Evolutionary conservation across 352 stramenopile genomes (phyloP).

Genomic region (Pythium sp.): DNA sequence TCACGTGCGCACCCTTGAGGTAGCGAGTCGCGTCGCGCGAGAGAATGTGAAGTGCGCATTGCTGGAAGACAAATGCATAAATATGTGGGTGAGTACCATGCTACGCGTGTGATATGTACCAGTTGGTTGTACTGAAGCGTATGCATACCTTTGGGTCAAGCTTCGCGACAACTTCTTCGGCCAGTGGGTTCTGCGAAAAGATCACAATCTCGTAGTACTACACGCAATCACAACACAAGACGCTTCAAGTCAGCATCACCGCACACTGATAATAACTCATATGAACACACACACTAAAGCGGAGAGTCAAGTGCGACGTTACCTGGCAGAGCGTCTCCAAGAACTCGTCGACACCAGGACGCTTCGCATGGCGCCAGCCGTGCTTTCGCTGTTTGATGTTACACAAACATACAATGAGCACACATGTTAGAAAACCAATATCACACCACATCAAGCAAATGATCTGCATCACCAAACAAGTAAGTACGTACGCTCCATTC

Average conservation of each 20-base stretch:
- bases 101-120: no score
- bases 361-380: slow-evolving; percentile 86
- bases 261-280: neutral
- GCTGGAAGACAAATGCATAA: slow-evolving; percentile 18
- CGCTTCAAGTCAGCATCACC: neutral
- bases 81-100: no score
- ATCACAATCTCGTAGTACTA: slow-evolving; percentile 89
- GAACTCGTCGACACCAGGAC: slow-evolving; percentile 84
- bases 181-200: slow-evolving; percentile 83
- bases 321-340: slow-evolving; percentile 76
- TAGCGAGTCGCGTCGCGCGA: slow-evolving; percentile 81
- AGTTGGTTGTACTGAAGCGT: neutral
- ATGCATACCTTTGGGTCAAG: slow-evolving; percentile 66
- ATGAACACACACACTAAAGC: neutral
- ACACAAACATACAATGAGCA: neutral
- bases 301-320: neutral
- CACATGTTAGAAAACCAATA: neutral
- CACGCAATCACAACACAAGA: neutral
- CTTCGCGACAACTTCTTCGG: slow-evolving; percentile 77
- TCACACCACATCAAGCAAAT: neutral
- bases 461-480: neutral
- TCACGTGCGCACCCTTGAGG: slow-evolving; percentile 79
- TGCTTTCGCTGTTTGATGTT: slow-evolving; percentile 63
- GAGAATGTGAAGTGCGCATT: slow-evolving; percentile 80
- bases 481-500: slow-evolving; percentile 82